phyloP scores from a whole-genome alignment of 495 filamentous ascomycete species.

The Lasiosphaeriaceae sp. region DNA sequence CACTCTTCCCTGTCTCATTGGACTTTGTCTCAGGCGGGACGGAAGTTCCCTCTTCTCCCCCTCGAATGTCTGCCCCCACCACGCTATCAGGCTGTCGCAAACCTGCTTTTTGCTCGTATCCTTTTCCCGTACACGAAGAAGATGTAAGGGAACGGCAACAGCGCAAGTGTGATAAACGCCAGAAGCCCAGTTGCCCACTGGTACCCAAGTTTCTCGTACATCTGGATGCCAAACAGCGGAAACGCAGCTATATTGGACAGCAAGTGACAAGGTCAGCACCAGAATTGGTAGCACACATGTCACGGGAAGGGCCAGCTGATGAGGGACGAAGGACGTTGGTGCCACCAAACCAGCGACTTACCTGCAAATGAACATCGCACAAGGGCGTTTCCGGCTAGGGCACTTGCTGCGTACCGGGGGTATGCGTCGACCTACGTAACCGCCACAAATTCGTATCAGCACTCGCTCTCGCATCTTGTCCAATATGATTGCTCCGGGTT shows the following conservation, averaged over 20 bases:
- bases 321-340: not conserved
- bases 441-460: constrained; percentile 21
- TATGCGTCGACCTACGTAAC: constrained; percentile 71
- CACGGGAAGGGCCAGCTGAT: constrained; percentile 49
- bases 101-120: constrained; percentile 48
- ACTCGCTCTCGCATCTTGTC: constrained; percentile 14
- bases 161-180: constrained; percentile 63
- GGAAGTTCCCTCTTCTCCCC: constrained; percentile 8
- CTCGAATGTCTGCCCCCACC: not conserved
- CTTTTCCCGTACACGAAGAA: constrained; percentile 63
- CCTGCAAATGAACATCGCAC: constrained; percentile 79
- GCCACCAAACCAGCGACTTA: constrained; percentile 47
- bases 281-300: constrained; percentile 47
- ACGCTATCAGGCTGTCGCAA: constrained; percentile 29
- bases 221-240: constrained; percentile 47
- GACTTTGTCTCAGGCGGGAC: constrained; percentile 9
- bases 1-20: not conserved
- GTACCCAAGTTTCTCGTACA: constrained; percentile 65
- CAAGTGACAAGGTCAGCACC: constrained; percentile 16
- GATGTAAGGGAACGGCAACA: constrained; percentile 68
- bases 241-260: constrained; percentile 38
- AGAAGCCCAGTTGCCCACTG: constrained; percentile 71
- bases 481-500: constrained; percentile 15
- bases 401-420: constrained; percentile 81
- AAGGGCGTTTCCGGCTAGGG: constrained; percentile 86